Evolutionary conservation across 148 eudicot species (phyloP).

Genomic region (Rhododendron simsii): DNA sequence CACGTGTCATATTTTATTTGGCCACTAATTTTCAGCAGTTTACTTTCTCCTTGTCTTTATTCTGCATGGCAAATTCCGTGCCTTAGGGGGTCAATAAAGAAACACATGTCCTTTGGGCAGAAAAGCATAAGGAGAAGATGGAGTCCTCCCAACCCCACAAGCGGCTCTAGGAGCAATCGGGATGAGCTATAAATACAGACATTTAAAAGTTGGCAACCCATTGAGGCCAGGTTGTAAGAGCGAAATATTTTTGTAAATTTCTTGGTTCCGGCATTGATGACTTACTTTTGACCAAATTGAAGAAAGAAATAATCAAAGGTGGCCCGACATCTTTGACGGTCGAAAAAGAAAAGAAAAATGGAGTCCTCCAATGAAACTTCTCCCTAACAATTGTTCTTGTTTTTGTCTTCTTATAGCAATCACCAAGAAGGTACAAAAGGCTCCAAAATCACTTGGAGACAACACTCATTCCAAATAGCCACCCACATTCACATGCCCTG

Average conservation of each 20-base stretch:
- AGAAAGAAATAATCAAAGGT: too few species aligned
- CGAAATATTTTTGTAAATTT: too few species aligned
- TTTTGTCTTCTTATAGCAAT: neutral
- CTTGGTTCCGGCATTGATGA: fast-evolving
- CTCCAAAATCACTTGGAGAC: conserved; percentile 14
- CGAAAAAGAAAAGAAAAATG: neutral
- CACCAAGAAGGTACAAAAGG: neutral
- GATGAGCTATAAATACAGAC: too few species aligned
- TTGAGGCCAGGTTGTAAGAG: too few species aligned
- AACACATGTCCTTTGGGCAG: neutral
- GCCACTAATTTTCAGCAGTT: neutral
- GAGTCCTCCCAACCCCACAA: neutral
- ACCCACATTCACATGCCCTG: neutral
- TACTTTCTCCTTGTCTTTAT: neutral
- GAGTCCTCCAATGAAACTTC: neutral
- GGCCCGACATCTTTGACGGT: too few species aligned
- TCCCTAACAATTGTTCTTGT: neutral
- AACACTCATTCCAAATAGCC: conserved; percentile 3
- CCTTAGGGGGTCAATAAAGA: neutral
- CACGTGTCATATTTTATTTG: neutral
- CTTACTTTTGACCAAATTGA: too few species aligned
- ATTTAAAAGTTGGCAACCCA: too few species aligned
- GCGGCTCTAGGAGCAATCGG: too few species aligned
- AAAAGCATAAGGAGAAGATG: neutral
- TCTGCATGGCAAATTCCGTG: neutral